Conservation (phyloP, 2,329 filamentous ascomycete genomes). For the Aaosphaeria pasadenensis region DNA sequence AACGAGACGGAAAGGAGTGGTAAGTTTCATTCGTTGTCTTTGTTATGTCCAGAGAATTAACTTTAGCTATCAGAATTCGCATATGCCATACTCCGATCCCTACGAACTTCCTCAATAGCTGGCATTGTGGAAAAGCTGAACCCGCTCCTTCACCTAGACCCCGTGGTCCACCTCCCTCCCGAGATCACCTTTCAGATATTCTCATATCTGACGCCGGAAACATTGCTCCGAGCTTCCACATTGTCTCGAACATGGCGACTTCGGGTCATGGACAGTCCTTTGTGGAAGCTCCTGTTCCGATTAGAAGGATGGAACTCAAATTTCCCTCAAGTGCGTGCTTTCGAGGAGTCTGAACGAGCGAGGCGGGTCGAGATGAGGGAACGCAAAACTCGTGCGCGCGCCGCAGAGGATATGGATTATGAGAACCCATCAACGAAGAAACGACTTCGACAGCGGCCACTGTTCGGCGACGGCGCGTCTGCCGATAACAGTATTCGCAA, state of each 20-base stretch:
- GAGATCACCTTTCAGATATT: constrained; percentile 91
- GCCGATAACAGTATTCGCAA: constrained; percentile 20
- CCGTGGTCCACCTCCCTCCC: constrained; percentile 77
- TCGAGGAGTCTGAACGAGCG: constrained; percentile 57
- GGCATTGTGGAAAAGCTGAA: constrained; percentile 77
- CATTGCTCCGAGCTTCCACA: constrained; percentile 73
- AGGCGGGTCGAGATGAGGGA: constrained; percentile 33
- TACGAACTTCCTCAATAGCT: constrained; percentile 77
- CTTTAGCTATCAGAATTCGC: constrained; percentile 63
- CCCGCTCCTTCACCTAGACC: constrained; percentile 88
- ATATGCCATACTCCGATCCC: constrained; percentile 71
- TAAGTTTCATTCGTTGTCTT: constrained; percentile 26
- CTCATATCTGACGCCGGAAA: constrained; percentile 76
- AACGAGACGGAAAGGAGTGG: constrained; percentile 56
- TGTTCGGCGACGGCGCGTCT: constrained; percentile 34
- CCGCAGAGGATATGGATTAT: constrained; percentile 46
- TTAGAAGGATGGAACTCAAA: constrained; percentile 83
- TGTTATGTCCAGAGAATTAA: not conserved
- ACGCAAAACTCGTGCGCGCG: constrained; percentile 46
- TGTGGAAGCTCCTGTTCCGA: constrained; percentile 83
- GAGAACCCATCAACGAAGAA: constrained; percentile 54
- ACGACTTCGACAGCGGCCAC: constrained; percentile 46
- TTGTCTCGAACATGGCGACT: constrained; percentile 80
- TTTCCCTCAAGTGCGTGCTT: constrained; percentile 59
- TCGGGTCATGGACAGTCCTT: constrained; percentile 74